These are phyloP conservation scores for Sextonia rubra DNA, from an alignment of 164 flowering plant genomes.

Conservation along the genomic window DNA sequence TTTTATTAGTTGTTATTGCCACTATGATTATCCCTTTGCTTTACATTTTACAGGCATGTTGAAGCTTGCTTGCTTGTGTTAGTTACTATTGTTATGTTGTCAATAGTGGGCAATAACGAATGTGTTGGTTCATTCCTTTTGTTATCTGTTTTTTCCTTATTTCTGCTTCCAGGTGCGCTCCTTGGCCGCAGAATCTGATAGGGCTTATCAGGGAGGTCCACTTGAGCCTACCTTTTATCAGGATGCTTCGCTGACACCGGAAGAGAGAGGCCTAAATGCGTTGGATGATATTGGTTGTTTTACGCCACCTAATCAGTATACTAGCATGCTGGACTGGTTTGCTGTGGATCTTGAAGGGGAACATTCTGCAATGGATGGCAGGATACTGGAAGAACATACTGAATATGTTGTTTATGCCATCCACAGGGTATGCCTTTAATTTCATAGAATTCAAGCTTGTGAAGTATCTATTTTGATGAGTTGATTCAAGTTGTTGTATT, in stretches of 20 bases:
- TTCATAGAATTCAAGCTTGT: background rate
- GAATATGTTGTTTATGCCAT: constrained; percentile 96
- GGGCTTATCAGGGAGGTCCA: constrained; percentile 95
- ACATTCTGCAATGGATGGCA: constrained; percentile 99
- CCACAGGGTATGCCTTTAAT: constrained; percentile 62
- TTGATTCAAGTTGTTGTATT: too few species aligned
- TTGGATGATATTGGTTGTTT: constrained; percentile 28
- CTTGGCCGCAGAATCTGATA: constrained; percentile 89
- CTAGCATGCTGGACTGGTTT: constrained; percentile 81
- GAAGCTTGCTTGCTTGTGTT: background rate
- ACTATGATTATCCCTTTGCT: background rate
- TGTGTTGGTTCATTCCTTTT: background rate
- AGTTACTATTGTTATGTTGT: background rate
- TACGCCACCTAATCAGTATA: constrained; percentile 57
- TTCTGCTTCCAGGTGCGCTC: constrained; percentile 68
- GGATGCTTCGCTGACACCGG: constrained; percentile 50
- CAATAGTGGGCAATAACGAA: background rate
- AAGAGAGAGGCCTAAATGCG: constrained; percentile 35
- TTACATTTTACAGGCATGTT: too few species aligned
- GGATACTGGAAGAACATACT: constrained; percentile 87
- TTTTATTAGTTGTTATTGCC: background rate
- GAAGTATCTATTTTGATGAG: too few species aligned
- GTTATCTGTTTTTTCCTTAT: background rate
- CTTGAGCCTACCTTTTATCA: constrained; percentile 64
- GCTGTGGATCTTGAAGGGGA: constrained; percentile 99